Conservation (phyloP, 2,329 filamentous ascomycete genomes). For the Penicillium sp. region DNA sequence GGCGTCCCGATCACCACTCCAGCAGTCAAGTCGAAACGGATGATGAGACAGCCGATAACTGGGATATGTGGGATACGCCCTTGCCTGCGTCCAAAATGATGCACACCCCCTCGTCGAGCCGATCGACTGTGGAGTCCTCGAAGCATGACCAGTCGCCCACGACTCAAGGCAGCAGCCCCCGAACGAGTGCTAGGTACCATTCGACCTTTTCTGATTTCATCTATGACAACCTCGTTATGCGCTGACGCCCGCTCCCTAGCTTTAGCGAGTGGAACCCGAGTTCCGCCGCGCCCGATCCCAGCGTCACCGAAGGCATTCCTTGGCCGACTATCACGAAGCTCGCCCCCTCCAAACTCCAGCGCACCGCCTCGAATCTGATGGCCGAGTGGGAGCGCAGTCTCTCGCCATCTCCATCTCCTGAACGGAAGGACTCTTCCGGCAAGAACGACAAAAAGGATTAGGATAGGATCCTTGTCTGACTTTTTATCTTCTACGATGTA, state of each 20-base stretch:
- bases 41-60: slow-evolving; percentile 53
- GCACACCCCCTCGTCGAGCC: slow-evolving; percentile 49
- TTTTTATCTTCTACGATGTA: slow-evolving; percentile 20
- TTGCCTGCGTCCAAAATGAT: slow-evolving; percentile 35
- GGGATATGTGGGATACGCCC: slow-evolving; percentile 60
- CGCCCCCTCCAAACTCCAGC: slow-evolving; percentile 74
- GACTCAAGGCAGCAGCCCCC: slow-evolving; percentile 52
- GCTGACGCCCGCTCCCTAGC: slow-evolving; percentile 35
- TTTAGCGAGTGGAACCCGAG: slow-evolving; percentile 41
- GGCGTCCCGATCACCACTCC: slow-evolving; percentile 37
- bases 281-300: slow-evolving; percentile 33
- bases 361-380: slow-evolving; percentile 82
- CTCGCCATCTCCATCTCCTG: slow-evolving; percentile 50
- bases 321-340: slow-evolving; percentile 73
- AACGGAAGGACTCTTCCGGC: slow-evolving; percentile 25
- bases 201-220: slow-evolving; percentile 28
- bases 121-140: slow-evolving; percentile 52
- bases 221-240: slow-evolving; percentile 31
- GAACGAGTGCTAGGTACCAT: slow-evolving; percentile 57
- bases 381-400: slow-evolving; percentile 87
- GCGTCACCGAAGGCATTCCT: slow-evolving; percentile 50
- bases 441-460: slow-evolving; percentile 39
- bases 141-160: slow-evolving; percentile 49
- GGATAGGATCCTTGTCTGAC: slow-evolving; percentile 8
- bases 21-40: slow-evolving; percentile 22